These are phyloP conservation scores for Phytophthora pluvialis DNA, from an alignment of 352 stramenopile species.

Conservation along the genomic window DNA sequence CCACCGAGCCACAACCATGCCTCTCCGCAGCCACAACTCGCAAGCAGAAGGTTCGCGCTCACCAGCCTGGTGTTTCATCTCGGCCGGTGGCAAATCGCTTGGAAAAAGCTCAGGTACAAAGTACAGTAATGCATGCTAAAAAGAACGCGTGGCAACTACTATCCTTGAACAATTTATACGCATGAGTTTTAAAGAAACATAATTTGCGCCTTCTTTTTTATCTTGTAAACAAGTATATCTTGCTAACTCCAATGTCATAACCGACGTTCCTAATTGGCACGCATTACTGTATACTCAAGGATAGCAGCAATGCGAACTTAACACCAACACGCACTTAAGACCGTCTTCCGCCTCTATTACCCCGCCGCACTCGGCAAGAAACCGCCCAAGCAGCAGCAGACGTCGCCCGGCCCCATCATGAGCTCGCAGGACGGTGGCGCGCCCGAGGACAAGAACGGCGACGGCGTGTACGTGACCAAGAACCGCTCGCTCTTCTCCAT, in stretches of 20 bases:
- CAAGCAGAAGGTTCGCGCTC: constrained; percentile 22
- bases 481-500: constrained; percentile 86
- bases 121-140: no score
- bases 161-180: no score
- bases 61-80: constrained; percentile 25
- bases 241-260: no score
- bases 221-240: no score
- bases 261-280: no score
- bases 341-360: neutral
- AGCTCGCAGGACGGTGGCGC: constrained; percentile 27
- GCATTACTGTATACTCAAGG: no score
- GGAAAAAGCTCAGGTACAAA: neutral
- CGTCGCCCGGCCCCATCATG: constrained; percentile 14
- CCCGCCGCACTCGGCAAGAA: constrained; percentile 32
- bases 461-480: constrained; percentile 89
- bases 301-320: no score
- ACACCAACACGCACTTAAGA: no score
- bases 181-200: no score
- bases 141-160: no score
- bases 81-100: constrained; percentile 16
- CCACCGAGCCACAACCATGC: neutral
- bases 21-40: constrained; percentile 9
- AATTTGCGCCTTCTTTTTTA: no score
- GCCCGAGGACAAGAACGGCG: constrained; percentile 39
- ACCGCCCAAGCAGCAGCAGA: constrained; percentile 18